A percentile compares a stretch with the other conserved stretches of the same genome.
Conservation (phyloP, 1,284 basidiomycete species). For the Erythrobasidium hasegawianum region DNA sequence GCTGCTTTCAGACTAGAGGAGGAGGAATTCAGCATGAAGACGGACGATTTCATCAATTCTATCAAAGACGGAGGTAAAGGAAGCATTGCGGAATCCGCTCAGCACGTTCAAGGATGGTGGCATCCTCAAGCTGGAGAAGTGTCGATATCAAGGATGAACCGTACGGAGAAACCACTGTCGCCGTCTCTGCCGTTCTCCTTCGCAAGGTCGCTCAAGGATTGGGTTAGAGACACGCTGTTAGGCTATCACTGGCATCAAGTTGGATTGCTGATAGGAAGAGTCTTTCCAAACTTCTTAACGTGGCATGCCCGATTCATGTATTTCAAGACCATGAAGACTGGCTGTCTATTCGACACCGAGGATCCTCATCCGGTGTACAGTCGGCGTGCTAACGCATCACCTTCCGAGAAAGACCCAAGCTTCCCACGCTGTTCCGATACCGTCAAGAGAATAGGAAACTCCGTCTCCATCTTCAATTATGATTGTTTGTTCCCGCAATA, state of each 20-base stretch:
- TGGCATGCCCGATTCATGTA: conserved; percentile 34
- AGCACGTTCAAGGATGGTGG: conserved; percentile 95
- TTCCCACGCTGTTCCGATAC: conserved; percentile 18
- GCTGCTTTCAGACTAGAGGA: conserved; percentile 79
- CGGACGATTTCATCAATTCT: conserved; percentile 58
- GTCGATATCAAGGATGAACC: conserved; percentile 68
- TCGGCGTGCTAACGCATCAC: not conserved
- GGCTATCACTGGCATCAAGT: conserved; percentile 35
- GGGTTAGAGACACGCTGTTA: conserved; percentile 17
- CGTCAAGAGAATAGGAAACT: conserved; percentile 14
- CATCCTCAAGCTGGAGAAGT: conserved; percentile 75
- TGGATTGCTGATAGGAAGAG: conserved; percentile 25
- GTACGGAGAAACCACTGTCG: conserved; percentile 64
- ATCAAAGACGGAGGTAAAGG: conserved; percentile 53
- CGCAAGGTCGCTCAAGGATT: conserved; percentile 5
- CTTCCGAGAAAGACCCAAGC: conserved; percentile 1
- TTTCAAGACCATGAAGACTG: conserved; percentile 14
- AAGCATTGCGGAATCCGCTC: conserved; percentile 60
- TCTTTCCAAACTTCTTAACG: conserved; percentile 21
- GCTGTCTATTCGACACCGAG: conserved; percentile 15
- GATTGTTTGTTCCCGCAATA: conserved; percentile 47
- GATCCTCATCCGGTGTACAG: not conserved
- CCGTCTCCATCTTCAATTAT: conserved; percentile 45
- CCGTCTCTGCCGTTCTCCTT: not conserved
- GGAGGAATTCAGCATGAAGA: conserved; percentile 62